A percentile compares a stretch with the other conserved stretches of the same genome.
Evolutionary conservation across 805 yeast species (phyloP).

Genomic region (Metschnikowia orientalis): DNA sequence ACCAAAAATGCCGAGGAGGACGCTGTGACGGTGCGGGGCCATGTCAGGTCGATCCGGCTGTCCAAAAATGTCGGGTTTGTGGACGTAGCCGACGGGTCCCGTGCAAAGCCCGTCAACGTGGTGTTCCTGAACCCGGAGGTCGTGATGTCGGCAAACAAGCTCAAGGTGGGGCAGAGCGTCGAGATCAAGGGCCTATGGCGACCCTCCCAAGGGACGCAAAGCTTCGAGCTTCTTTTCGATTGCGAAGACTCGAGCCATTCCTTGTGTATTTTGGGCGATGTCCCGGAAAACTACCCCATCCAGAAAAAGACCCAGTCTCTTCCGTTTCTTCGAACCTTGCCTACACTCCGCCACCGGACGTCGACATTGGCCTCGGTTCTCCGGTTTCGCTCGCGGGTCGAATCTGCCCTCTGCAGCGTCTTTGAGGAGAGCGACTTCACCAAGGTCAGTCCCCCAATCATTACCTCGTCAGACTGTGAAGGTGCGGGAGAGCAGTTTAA

Average conservation of each 20-base stretch:
- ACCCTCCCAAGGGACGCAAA: conserved; percentile 31
- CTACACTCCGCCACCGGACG: conserved; percentile 75
- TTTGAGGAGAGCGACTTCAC: conserved; percentile 52
- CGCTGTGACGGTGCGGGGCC: conserved; percentile 49
- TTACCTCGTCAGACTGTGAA: conserved; percentile 91
- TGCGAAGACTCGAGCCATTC: conserved; percentile 24
- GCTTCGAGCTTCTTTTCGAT: conserved; percentile 27
- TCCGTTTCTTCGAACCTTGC: conserved; percentile 65
- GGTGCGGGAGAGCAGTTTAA: conserved; percentile 93
- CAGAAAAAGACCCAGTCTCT: conserved; percentile 73
- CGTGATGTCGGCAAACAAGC: conserved; percentile 26
- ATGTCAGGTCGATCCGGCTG: conserved; percentile 60
- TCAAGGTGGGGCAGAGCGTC: conserved; percentile 46
- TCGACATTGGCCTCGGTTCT: conserved; percentile 59
- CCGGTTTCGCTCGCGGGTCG: conserved; percentile 68
- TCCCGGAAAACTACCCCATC: conserved; percentile 65
- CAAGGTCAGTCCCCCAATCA: conserved; percentile 80
- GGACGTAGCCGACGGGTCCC: conserved; percentile 77
- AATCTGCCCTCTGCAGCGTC: conserved; percentile 48
- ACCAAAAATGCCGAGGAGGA: too few relatives aligned
- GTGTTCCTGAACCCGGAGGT: conserved; percentile 27
- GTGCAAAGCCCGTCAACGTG: conserved; percentile 49
- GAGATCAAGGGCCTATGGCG: conserved; percentile 30
- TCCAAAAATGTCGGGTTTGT: conserved; percentile 77
- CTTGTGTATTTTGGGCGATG: conserved; percentile 55